Evolutionary conservation across 768 basidiomycete species (phyloP).

Genomic region (Favolaschia claudopus): DNA sequence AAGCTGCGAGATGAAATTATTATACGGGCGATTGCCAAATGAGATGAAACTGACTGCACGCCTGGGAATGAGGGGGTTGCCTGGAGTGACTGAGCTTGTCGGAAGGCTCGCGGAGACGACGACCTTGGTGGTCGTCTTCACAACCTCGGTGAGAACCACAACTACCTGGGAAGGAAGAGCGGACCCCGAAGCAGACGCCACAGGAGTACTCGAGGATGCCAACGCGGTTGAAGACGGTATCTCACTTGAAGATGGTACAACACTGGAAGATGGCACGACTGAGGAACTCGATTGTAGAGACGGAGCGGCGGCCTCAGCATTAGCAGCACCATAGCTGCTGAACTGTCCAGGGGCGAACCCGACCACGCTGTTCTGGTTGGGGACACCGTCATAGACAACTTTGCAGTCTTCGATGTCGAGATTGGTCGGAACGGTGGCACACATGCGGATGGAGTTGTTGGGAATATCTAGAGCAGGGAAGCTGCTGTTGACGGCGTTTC

Average conservation of each 20-base stretch:
- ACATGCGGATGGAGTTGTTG: slow-evolving; percentile 67
- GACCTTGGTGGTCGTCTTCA: neutral
- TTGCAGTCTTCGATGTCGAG: slow-evolving; percentile 51
- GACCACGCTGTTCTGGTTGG: slow-evolving; percentile 27
- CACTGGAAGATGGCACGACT: slow-evolving; percentile 3
- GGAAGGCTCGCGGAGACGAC: neutral
- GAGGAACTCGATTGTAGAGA: neutral
- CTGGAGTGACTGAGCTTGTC: neutral
- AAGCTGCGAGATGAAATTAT: neutral
- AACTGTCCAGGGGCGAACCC: no score
- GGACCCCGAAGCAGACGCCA: neutral
- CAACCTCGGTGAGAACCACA: slow-evolving; percentile 3
- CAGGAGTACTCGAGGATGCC: neutral
- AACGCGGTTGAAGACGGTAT: slow-evolving; percentile 13
- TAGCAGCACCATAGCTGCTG: slow-evolving; percentile 4
- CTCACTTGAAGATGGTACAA: slow-evolving; percentile 10
- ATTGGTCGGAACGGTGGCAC: slow-evolving; percentile 57
- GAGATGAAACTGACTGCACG: neutral
- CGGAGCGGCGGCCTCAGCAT: slow-evolving; percentile 5
- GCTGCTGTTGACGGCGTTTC: slow-evolving; percentile 53
- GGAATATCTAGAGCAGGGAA: slow-evolving; percentile 58
- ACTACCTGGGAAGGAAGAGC: neutral
- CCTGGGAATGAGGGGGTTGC: neutral
- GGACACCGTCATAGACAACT: slow-evolving; percentile 62
- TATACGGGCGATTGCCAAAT: neutral